phyloP scores from a whole-genome alignment of 2,329 filamentous ascomycete genomes.

The Penicillium sp. region DNA sequence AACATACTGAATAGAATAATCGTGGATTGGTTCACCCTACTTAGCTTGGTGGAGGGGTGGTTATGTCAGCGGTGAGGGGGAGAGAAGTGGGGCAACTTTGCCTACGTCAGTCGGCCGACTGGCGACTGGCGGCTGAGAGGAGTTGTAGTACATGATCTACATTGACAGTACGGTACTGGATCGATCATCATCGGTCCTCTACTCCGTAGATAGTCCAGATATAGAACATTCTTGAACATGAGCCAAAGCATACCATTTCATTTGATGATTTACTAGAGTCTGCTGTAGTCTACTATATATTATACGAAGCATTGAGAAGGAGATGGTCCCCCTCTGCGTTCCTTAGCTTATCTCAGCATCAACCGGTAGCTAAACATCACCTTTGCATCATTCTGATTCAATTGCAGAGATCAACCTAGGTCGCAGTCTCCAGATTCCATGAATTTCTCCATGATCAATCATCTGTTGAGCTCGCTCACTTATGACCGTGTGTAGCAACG shows the following conservation, averaged over 20 bases:
- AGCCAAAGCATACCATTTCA: no score
- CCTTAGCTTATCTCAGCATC: no score
- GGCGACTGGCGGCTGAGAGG: not conserved
- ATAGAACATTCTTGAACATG: not conserved
- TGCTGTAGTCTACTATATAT: not conserved
- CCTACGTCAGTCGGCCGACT: conserved; percentile 1
- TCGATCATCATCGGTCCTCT: not conserved
- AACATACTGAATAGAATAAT: conserved; percentile 28
- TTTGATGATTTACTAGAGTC: not conserved
- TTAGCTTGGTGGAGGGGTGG: not conserved
- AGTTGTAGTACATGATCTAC: no score
- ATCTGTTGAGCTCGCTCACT: not conserved
- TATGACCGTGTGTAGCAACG: not conserved
- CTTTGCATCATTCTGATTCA: no score
- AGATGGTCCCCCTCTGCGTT: no score
- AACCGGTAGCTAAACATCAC: no score
- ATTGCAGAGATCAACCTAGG: no score
- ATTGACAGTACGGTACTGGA: no score
- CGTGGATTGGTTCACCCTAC: conserved; percentile 1
- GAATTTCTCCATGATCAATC: not conserved
- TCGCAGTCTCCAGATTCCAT: no score
- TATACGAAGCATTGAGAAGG: no score
- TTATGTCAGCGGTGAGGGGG: conserved; percentile 26
- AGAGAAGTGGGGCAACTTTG: conserved; percentile 12
- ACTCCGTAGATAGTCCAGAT: not conserved